Base-by-base conservation (phyloP, 2,329 filamentous ascomycete genomes). In the Leptoxyphium fumago region DNA sequence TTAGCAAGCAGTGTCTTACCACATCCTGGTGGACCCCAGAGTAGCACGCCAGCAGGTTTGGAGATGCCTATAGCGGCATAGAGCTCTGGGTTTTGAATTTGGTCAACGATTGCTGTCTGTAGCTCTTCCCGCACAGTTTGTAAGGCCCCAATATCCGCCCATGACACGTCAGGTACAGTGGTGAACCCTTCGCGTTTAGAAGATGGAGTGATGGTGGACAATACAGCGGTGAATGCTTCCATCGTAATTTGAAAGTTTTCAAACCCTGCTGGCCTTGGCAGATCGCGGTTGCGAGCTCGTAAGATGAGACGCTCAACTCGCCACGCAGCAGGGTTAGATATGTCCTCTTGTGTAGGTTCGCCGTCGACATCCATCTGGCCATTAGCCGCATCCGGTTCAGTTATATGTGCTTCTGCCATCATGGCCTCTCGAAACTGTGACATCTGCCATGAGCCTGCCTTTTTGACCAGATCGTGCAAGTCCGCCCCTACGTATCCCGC, bases 1-100 rank as follows among this genome's bases (percentile, higher is more conserved):
- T 96, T 95, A 14, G 91, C 91, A 1, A 98, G 78, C 1, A 98
- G 74, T 0, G 91, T 98, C 63, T 98, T 98, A 55, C 91, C 91
- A 62, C 91, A 98, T 6, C 91, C 91, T 0, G 91, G 91, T 1
- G 91, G 91, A 0, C 91, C 91, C 86, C 89, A 98, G 44, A 98
- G 83, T 1, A 98, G 73, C 2, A 95, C 86, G 13, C 91, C 91
- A 0, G 85, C 83, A 1, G 86, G 83, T 0, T 83, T 78, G 17
- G 77, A 79, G 52, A 94, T 83, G 56, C 88, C 88, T 6, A 91
- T 78, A 8, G 72, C 71, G 28, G 74, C 74, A 61, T 89, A 96
- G 38, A 80, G 69, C 29, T 84, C 78, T 0, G 91, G 91, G 44
- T 82, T 70, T 52, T 81, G 79, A 64, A 98, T 96, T 1, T 88